Evolutionary conservation across 2,329 filamentous ascomycete genomes (phyloP).

Genomic region (Apiospora saccharicola): DNA sequence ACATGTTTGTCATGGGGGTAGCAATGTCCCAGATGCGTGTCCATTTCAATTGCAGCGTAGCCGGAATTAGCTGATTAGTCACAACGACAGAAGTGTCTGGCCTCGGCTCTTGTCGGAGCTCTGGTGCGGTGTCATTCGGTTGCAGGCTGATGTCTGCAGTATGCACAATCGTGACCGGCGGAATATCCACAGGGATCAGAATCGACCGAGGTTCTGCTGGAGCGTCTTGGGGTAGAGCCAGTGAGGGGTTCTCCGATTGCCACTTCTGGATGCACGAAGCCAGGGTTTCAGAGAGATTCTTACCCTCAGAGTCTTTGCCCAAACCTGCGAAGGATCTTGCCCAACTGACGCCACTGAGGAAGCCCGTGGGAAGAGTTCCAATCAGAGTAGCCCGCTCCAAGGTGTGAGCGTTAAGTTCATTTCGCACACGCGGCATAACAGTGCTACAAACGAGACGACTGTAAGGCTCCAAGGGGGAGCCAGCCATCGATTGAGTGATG

Average conservation of each 20-base stretch:
- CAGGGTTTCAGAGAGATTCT: slow-evolving; percentile 42
- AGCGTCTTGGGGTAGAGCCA: slow-evolving; percentile 43
- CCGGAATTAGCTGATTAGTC: slow-evolving; percentile 70
- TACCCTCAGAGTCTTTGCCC: slow-evolving; percentile 48
- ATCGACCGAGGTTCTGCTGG: slow-evolving; percentile 66
- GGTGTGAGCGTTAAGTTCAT: slow-evolving; percentile 55
- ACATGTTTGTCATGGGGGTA: slow-evolving; percentile 39
- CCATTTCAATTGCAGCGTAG: slow-evolving; percentile 68
- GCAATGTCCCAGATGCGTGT: slow-evolving; percentile 68
- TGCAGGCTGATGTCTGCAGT: slow-evolving; percentile 73
- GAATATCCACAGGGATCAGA: slow-evolving; percentile 88
- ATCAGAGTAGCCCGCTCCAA: slow-evolving; percentile 65
- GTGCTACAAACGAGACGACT: slow-evolving; percentile 54
- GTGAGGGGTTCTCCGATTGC: slow-evolving; percentile 44
- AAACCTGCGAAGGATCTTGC: slow-evolving; percentile 58
- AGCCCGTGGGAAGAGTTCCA: slow-evolving; percentile 57
- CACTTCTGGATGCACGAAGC: slow-evolving; percentile 47
- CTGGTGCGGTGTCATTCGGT: slow-evolving; percentile 28
- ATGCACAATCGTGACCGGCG: slow-evolving; percentile 82
- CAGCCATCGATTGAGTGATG: slow-evolving; percentile 49
- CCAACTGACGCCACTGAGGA: slow-evolving; percentile 57
- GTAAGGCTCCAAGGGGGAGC: slow-evolving; percentile 54
- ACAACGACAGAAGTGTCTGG: slow-evolving; percentile 52
- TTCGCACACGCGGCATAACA: slow-evolving; percentile 53
- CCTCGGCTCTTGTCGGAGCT: slow-evolving; percentile 34